A percentile compares a stretch with the other conserved stretches of the same genome.
Conservation (phyloP, 1,284 basidiomycete genomes). For the Moesziomyces aphidis region DNA sequence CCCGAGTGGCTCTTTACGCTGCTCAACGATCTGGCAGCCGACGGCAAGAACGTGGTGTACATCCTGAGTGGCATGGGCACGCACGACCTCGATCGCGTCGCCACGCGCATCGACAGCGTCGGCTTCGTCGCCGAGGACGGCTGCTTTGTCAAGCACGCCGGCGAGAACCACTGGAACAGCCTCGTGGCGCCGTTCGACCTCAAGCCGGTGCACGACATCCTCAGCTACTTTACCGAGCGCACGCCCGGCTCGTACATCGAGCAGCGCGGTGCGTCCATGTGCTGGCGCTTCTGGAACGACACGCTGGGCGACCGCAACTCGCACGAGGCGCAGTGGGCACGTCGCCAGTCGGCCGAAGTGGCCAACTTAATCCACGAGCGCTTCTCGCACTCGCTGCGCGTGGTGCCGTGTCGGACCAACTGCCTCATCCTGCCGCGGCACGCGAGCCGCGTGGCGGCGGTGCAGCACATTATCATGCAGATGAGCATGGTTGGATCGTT, state of each 20-base stretch:
- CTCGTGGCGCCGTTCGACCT: constrained; percentile 82
- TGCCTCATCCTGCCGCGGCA: constrained; percentile 85
- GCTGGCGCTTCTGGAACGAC: constrained; percentile 82
- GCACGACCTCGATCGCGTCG: constrained; percentile 74
- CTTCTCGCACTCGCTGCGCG: constrained; percentile 64
- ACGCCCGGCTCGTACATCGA: constrained; percentile 86
- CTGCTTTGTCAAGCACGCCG: constrained; percentile 79
- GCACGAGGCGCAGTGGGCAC: constrained; percentile 79
- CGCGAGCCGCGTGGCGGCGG: constrained; percentile 81
- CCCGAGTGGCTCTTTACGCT: constrained; percentile 74
- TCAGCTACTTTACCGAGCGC: constrained; percentile 81
- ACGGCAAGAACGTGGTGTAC: constrained; percentile 82
- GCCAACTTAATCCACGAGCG: constrained; percentile 82
- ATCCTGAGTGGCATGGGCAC: constrained; percentile 80
- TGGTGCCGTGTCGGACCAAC: constrained; percentile 55
- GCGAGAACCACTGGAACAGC: constrained; percentile 75
- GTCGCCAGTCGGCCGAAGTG: constrained; percentile 85
- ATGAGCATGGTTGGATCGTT: constrained; percentile 45
- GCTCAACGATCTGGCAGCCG: constrained; percentile 75
- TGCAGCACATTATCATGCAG: constrained; percentile 69
- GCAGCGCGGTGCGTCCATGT: constrained; percentile 82
- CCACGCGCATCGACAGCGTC: constrained; percentile 74
- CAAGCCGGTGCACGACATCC: constrained; percentile 80
- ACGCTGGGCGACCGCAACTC: constrained; percentile 70
- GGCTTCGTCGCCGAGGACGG: constrained; percentile 90